Base-by-base conservation (phyloP, 176 grass and related monocot species). In the Cenchrus purpureus region DNA sequence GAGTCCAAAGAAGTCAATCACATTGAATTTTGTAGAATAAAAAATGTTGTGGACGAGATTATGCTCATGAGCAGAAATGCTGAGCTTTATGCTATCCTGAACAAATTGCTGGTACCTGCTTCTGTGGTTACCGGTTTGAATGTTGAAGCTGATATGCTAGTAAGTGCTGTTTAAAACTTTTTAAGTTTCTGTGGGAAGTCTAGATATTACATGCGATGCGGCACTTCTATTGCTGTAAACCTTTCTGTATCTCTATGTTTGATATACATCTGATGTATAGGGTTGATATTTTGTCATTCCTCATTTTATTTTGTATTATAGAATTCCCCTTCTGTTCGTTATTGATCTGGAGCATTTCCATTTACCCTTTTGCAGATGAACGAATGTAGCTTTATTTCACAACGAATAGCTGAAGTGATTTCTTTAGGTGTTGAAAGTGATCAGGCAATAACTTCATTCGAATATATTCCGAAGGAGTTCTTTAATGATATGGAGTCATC, bases 1-100 rank as follows among this genome's bases (percentile, higher is more conserved):
- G 95, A 98, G 67, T 95, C 85, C 52, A 98, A 95, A 89, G 95
- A 98, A 73, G 95, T 83, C 79, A 98, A 98, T 91, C 93, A 98
- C 83, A 88, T 95, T 49, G 95, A 98, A 68, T 95, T 98, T 83
- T 92, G 89, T 92, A 95, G 91, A 93, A 95, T 98, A 83, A 93
- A 95, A 72, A 92, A 93, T 85, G 87, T 92, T 63, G 85, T 95
- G 52, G 89, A 98, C 13, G 95, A 98, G 81, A 88, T 98, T 82
- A 81, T 95, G 46, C 91, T 92, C 14, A 98, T 98, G 95, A 85
- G 79, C 75, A 90, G 57, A 61, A 93, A 82, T 59, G 49, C 89
- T 75, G 95, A 98, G 68, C 93, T 98, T 80, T 91, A 91, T 82
- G 80, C 54, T 77, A 82, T 98, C 77, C 86, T 93, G 67, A 50